Percentiles rank a stretch among this genome's conserved stretches.
Evolutionary conservation across 306 rosid genomes (phyloP).

Genomic region (Dalbergia oliveri): DNA sequence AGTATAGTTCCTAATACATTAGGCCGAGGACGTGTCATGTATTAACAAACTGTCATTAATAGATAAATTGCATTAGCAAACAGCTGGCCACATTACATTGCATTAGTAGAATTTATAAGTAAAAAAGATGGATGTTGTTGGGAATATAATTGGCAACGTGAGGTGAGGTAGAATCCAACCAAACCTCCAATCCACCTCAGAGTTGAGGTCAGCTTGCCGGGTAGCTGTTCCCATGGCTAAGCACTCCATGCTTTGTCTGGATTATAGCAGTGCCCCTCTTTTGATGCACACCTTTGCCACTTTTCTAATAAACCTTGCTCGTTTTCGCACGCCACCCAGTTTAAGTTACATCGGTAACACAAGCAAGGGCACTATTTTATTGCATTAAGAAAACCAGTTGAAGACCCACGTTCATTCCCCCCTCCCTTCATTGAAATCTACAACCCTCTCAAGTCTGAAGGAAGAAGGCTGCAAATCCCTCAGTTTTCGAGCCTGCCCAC

Average conservation of each 20-base stretch:
- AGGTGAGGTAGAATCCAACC: slow-evolving; percentile 52
- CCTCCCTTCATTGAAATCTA: slow-evolving; percentile 49
- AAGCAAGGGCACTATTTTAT: slow-evolving; percentile 35
- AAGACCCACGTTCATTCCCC: slow-evolving; percentile 61
- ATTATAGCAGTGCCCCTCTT: slow-evolving; percentile 62
- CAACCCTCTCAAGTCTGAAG: slow-evolving; percentile 2
- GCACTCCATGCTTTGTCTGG: slow-evolving; percentile 65
- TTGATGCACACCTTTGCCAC: slow-evolving; percentile 74
- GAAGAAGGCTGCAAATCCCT: slow-evolving; percentile 57
- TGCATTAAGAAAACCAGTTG: slow-evolving; percentile 27
- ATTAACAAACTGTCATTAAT: slow-evolving; percentile 22
- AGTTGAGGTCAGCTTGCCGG: slow-evolving; percentile 72
- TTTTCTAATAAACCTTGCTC: slow-evolving; percentile 53
- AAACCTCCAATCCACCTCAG: slow-evolving; percentile 50
- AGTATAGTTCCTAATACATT: not conserved
- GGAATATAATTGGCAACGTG: slow-evolving; percentile 25
- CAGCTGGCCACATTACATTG: slow-evolving; percentile 46
- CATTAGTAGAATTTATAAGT: not conserved
- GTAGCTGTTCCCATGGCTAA: slow-evolving; percentile 61
- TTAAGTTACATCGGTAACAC: slow-evolving; percentile 40
- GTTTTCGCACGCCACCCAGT: slow-evolving; percentile 42
- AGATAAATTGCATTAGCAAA: slow-evolving; percentile 15
- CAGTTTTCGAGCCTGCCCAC: slow-evolving; percentile 74
- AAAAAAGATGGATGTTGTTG: slow-evolving; percentile 40
- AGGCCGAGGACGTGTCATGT: not conserved